phyloP scores from a whole-genome alignment of 306 rosid genomes.

The Arachis hypogaea region DNA sequence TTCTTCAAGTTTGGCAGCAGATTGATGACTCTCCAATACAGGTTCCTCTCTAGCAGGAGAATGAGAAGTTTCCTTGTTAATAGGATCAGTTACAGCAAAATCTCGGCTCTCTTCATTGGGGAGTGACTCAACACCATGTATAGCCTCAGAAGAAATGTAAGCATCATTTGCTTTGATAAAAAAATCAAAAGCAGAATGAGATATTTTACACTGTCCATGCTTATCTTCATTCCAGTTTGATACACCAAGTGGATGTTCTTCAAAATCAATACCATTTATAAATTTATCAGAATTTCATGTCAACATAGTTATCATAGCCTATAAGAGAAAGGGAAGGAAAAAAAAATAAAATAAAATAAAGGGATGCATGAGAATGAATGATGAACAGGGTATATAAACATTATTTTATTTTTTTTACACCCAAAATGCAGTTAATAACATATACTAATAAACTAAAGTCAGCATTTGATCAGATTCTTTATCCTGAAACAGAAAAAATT shows the following conservation, averaged over 20 bases:
- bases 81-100: conserved; percentile 32
- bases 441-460: background rate
- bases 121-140: conserved; percentile 39
- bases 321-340: no score
- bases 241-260: conserved; percentile 42
- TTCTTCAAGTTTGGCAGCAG: conserved; percentile 54
- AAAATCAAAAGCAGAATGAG: conserved; percentile 35
- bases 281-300: background rate
- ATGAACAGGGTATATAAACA: no score
- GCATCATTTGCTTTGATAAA: conserved; percentile 34
- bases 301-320: background rate
- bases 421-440: background rate
- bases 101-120: conserved; percentile 40
- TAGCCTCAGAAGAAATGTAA: conserved; percentile 39
- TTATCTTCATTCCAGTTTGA: conserved; percentile 63
- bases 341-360: no score
- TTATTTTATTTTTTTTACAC: no score
- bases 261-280: conserved; percentile 13
- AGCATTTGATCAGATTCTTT: background rate
- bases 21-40: conserved; percentile 44
- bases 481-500: background rate
- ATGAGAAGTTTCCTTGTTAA: conserved; percentile 34
- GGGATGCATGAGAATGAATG: no score
- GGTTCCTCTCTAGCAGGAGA: conserved; percentile 43
- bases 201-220: conserved; percentile 44